A percentile compares a stretch with the other conserved stretches of the same genome.
phyloP scores from a whole-genome alignment of 106 monocot species.

The Iris macrosiphon region DNA sequence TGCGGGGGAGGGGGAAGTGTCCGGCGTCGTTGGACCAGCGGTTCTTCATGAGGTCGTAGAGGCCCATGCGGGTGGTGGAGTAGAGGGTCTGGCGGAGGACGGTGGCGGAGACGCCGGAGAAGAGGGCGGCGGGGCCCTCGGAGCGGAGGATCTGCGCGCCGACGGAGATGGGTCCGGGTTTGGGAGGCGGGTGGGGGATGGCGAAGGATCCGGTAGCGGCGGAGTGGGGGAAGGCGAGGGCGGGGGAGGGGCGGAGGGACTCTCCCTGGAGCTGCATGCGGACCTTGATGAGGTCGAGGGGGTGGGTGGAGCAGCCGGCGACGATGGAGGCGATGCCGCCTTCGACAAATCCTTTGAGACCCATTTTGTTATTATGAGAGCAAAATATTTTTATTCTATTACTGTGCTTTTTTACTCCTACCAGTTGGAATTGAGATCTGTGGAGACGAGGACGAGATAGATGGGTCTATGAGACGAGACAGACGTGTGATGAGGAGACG shows the following conservation, averaged over 20 bases:
- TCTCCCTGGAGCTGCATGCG: conserved; percentile 88
- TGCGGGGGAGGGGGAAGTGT: conserved; percentile 29
- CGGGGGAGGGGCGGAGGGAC: conserved; percentile 17
- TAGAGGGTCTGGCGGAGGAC: conserved; percentile 63
- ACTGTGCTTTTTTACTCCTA: no score
- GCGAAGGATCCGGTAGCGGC: background rate
- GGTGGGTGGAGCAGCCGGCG: conserved; percentile 81
- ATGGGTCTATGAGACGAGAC: no score
- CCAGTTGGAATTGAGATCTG: no score
- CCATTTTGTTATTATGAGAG: no score
- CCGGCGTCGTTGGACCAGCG: conserved; percentile 29
- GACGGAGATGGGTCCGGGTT: conserved; percentile 38
- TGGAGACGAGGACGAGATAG: no score
- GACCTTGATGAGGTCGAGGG: conserved; percentile 85
- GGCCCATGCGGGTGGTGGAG: conserved; percentile 70
- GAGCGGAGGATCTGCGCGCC: conserved; percentile 47
- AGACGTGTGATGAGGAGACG: no score
- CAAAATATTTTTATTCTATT: no score
- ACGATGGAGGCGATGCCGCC: conserved; percentile 82
- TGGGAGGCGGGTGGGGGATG: conserved; percentile 13
- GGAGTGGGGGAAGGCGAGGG: conserved; percentile 1
- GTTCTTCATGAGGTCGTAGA: conserved; percentile 63
- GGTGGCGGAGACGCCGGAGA: conserved; percentile 70
- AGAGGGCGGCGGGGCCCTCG: conserved; percentile 46
- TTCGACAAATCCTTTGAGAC: conserved; percentile 69